Base-by-base conservation (phyloP, 306 rosid species). In the Quillaja saponaria region DNA sequence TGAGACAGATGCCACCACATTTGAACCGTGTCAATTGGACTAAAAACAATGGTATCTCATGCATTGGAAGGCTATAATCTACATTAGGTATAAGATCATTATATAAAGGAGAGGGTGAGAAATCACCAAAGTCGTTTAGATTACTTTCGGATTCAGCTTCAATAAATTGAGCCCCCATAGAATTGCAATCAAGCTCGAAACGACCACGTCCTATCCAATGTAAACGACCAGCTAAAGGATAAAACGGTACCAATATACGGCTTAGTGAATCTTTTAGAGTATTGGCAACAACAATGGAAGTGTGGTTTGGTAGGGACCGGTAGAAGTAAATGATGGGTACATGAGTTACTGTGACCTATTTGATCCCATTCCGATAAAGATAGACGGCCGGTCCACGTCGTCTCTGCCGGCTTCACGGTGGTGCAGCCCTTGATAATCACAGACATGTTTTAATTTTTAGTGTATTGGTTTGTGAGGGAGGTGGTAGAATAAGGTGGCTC, bases 221-320 rank as follows among this genome's bases (percentile, higher is more conserved):
- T 14, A 86, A 67, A 33, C 88, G 88, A 50, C 88, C 90, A 0
- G 90, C 88, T 0, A 84, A 34, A 1, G 88, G 90, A 37, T 89
- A 84, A 78, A 81, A 89, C 33, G 82, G 74, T 49, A 82, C 87
- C 3, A 89, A 55, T 7, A 69, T 82, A 17, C 57, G 18, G 61
- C 82, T 52, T 8, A 89, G 15, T 0, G 96, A 86, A 51, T 41
- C 70, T 39, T 42, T 83, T 19, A 80, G 71, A 13, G 79, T 71
- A 49, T 68, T 49, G 45, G 77, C 15, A 10, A 84, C 73, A 10
- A 44, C 19, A 13, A 58, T 31, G 0, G 35, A 7, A 4, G 53
- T 9, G 40, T 66, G 58, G 13, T 45, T 52, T 35, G 49, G 53
- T 12, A 77, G 21, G 10, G 71, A 46, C 0, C 39, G 62, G 65